Conservation (phyloP, 176 grass and related monocot species). For the Carex cristatella region DNA sequence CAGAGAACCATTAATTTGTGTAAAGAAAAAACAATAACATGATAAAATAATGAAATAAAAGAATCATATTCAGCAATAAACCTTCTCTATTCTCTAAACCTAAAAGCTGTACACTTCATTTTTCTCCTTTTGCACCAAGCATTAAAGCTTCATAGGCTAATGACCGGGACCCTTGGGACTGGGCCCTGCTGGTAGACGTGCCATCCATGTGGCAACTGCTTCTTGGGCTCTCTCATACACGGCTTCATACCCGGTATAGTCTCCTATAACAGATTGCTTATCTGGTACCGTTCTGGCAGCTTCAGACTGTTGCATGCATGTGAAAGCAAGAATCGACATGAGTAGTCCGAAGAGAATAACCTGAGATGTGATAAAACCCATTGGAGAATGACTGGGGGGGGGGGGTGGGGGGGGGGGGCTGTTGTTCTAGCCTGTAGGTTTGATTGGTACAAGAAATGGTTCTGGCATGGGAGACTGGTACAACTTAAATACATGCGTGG, state of each 20-base stretch:
- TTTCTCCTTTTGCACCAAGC: background rate
- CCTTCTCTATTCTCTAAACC: background rate
- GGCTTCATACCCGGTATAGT: background rate
- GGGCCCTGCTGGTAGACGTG: constrained; percentile 51
- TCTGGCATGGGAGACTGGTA: background rate
- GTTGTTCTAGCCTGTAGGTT: background rate
- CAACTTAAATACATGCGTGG: background rate
- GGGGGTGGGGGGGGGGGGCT: background rate
- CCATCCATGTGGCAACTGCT: constrained; percentile 49
- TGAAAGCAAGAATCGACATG: background rate
- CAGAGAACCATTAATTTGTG: background rate
- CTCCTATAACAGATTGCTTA: constrained; percentile 4
- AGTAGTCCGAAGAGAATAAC: background rate
- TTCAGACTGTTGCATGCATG: background rate
- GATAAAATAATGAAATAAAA: constrained; percentile 10
- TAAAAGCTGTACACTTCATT: background rate
- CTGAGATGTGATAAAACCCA: background rate
- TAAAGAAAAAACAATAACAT: background rate
- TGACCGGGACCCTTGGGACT: constrained; percentile 59
- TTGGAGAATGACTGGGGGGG: background rate
- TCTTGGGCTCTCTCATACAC: constrained; percentile 22
- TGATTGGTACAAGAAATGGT: background rate
- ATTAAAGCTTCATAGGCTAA: constrained; percentile 17
- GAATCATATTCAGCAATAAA: background rate
- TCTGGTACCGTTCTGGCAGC: constrained; percentile 11